Evolutionary conservation across 345 rosid species (phyloP).

Genomic region (Populus euphratica): DNA sequence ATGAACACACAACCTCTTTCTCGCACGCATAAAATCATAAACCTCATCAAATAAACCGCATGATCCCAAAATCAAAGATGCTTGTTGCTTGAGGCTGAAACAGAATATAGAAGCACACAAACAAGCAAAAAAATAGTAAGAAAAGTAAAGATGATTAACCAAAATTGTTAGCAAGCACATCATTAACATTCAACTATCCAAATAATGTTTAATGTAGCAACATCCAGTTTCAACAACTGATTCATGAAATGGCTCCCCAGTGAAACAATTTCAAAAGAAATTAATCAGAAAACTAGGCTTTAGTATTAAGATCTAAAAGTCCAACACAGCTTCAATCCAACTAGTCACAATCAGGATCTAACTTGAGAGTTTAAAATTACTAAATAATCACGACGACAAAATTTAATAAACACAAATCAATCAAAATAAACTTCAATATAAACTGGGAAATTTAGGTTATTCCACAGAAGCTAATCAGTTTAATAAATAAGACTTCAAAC

Average conservation of each 20-base stretch:
- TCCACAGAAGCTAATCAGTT: neutral
- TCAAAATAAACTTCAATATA: conserved; percentile 8
- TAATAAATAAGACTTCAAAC: neutral
- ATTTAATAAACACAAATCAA: neutral
- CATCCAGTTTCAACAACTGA: neutral
- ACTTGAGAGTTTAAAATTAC: neutral
- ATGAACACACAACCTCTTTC: conserved; percentile 47
- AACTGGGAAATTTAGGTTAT: neutral
- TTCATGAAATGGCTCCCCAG: neutral
- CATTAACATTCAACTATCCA: neutral
- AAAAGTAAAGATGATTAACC: neutral
- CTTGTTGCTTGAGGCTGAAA: conserved; percentile 63
- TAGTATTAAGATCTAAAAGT: neutral
- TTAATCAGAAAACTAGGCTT: neutral
- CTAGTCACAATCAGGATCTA: neutral
- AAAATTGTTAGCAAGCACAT: neutral
- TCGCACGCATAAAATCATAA: conserved; percentile 48
- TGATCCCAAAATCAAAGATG: conserved; percentile 51
- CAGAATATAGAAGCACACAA: neutral
- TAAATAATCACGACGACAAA: neutral
- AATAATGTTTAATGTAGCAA: neutral
- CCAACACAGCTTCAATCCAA: neutral
- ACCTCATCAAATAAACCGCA: conserved; percentile 74
- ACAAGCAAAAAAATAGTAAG: neutral
- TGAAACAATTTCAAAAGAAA: neutral